Evolutionary conservation across 495 filamentous ascomycete genomes (phyloP).

Genomic region (Talaromyces liani): DNA sequence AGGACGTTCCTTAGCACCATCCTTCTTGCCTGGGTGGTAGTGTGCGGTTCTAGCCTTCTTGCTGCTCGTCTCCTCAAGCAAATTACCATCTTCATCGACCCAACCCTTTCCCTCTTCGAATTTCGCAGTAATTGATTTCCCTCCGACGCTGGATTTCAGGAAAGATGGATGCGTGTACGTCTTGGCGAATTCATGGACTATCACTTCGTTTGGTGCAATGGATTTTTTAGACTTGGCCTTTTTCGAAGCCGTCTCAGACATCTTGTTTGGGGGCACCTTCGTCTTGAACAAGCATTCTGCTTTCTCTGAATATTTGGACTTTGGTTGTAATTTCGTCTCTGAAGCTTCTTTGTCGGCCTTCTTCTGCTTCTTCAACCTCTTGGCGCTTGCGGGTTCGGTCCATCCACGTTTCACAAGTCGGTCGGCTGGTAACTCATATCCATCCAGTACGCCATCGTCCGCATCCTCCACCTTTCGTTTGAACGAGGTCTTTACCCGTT

Average conservation of each 20-base stretch:
- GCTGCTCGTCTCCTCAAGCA: slow-evolving; percentile 53
- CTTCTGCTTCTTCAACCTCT: slow-evolving; percentile 42
- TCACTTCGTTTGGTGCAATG: slow-evolving; percentile 44
- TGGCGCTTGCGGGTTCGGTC: slow-evolving; percentile 56
- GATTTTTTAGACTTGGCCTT: slow-evolving; percentile 42
- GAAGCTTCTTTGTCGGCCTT: slow-evolving; percentile 43
- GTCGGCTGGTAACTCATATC: slow-evolving; percentile 61
- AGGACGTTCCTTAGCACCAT: slow-evolving; percentile 5
- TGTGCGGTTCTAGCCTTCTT: slow-evolving; percentile 26
- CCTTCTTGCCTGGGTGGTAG: slow-evolving; percentile 25
- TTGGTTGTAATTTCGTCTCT: slow-evolving; percentile 48
- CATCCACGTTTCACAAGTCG: slow-evolving; percentile 86
- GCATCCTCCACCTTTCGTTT: slow-evolving; percentile 64
- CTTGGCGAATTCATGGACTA: slow-evolving; percentile 77
- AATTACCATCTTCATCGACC: slow-evolving; percentile 70
- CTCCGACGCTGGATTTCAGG: slow-evolving; percentile 42
- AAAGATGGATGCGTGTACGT: slow-evolving; percentile 73
- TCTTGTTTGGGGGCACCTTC: slow-evolving; percentile 58
- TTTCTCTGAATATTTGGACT: slow-evolving; percentile 72
- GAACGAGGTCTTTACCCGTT: slow-evolving; percentile 25
- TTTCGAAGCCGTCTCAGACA: slow-evolving; percentile 26
- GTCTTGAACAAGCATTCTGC: slow-evolving; percentile 77
- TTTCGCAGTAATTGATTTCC: slow-evolving; percentile 22
- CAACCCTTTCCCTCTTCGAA: slow-evolving; percentile 72
- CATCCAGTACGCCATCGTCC: slow-evolving; percentile 57